These are phyloP conservation scores for Porphyrellus sp. DNA, from an alignment of 1,284 basidiomycete genomes.

Conservation along the genomic window DNA sequence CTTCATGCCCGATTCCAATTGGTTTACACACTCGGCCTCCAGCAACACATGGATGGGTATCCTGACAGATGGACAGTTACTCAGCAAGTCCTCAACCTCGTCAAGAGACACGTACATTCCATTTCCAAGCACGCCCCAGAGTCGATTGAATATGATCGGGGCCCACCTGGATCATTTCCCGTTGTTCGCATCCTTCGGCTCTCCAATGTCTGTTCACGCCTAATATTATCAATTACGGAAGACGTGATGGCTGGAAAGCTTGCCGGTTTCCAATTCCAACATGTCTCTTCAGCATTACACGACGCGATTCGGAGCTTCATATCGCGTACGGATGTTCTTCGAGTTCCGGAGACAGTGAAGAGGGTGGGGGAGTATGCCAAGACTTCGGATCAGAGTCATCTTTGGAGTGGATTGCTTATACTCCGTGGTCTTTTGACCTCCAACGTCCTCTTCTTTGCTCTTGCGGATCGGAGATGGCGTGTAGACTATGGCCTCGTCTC, in stretches of 20 bases:
- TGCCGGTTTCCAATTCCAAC: neutral
- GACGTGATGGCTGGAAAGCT: conserved; percentile 14
- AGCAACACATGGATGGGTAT: neutral
- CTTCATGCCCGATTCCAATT: conserved; percentile 28
- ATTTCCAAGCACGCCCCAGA: neutral
- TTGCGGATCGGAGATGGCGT: neutral
- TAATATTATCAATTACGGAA: conserved; percentile 23
- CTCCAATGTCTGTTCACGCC: conserved; percentile 10
- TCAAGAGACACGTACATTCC: conserved; percentile 9
- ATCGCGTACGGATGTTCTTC: neutral
- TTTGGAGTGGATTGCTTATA: neutral
- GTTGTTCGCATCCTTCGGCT: neutral
- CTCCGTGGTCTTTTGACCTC: neutral
- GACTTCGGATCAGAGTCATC: conserved; percentile 2
- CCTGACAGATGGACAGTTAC: neutral
- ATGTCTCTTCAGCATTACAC: conserved; percentile 9
- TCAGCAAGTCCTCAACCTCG: neutral
- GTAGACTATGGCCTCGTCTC: neutral
- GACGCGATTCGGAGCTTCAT: conserved; percentile 25
- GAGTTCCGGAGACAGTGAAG: conserved; percentile 9
- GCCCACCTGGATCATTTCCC: neutral
- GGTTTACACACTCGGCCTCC: neutral
- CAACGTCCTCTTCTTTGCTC: neutral
- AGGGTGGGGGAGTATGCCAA: conserved; percentile 15
- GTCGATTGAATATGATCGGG: neutral